phyloP scores from a whole-genome alignment of 192 early-diverging fungal genomes.

The Allomyces macrogynus region DNA sequence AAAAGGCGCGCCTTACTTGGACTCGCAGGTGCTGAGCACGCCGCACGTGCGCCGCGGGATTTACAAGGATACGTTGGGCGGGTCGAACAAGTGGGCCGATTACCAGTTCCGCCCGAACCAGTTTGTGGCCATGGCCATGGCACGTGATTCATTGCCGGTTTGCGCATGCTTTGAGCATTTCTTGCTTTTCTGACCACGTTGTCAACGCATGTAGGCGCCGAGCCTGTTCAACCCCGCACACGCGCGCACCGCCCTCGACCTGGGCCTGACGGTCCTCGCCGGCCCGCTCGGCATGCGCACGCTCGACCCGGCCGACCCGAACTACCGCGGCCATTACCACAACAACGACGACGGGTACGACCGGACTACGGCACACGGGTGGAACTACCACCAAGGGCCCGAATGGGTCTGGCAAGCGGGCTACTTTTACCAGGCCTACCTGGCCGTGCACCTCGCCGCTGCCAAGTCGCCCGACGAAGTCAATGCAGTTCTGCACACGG shows the following conservation, averaged over 20 bases:
- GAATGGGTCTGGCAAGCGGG: slow-evolving; percentile 94
- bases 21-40: slow-evolving; percentile 18
- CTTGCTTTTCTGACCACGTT: too few species aligned
- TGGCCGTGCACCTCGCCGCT: slow-evolving; percentile 33
- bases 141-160: too few species aligned
- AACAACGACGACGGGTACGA: slow-evolving; percentile 78
- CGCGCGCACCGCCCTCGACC: slow-evolving; percentile 43
- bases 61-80: slow-evolving; percentile 73
- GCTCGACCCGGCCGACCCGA: slow-evolving; percentile 78
- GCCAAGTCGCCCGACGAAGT: slow-evolving; percentile 10
- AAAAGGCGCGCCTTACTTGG: neutral
- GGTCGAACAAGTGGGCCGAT: slow-evolving; percentile 52
- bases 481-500: slow-evolving; percentile 6
- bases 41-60: slow-evolving; percentile 76
- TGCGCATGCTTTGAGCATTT: too few species aligned
- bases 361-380: slow-evolving; percentile 72
- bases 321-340: slow-evolving; percentile 85
- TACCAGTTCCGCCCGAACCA: slow-evolving; percentile 91
- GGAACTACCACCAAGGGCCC: slow-evolving; percentile 77
- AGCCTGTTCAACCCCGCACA: slow-evolving; percentile 71
- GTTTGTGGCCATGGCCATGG: slow-evolving; percentile 66
- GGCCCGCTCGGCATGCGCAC: slow-evolving; percentile 91
- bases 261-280: slow-evolving; percentile 42
- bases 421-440: slow-evolving; percentile 70
- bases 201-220: too few species aligned